Percentiles rank a stretch among this genome's conserved stretches.
phyloP scores from a whole-genome alignment of 306 rosid genomes.

The Quercus suber region DNA sequence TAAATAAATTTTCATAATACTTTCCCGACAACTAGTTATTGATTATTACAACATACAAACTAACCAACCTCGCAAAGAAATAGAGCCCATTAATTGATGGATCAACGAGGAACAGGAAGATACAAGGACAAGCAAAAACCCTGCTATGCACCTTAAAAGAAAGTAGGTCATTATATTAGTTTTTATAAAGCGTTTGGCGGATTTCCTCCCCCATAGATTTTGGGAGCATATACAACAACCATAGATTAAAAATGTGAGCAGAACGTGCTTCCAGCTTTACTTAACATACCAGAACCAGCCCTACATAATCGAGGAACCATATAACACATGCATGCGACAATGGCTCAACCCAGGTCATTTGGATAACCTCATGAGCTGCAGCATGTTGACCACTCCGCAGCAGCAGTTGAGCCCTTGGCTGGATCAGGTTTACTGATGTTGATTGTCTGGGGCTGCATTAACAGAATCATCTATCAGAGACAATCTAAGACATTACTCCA shows the following conservation, averaged over 20 bases:
- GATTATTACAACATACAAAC: no score
- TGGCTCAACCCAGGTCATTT: not conserved
- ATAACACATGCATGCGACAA: not conserved
- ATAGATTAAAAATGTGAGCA: not conserved
- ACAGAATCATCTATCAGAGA: not conserved
- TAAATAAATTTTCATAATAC: no score
- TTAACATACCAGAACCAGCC: not conserved
- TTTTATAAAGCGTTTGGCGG: not conserved
- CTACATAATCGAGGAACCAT: not conserved
- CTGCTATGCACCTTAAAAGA: not conserved
- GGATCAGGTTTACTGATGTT: conserved; percentile 20
- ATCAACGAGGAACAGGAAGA: no score
- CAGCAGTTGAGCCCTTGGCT: not conserved
- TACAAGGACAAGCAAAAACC: not conserved
- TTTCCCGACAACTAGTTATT: no score
- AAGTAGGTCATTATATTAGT: conserved; percentile 1
- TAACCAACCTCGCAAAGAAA: no score
- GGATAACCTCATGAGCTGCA: conserved; percentile 13
- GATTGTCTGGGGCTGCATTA: conserved; percentile 16
- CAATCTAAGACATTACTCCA: not conserved
- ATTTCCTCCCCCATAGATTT: conserved; percentile 3
- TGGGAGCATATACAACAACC: not conserved
- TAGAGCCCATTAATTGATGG: no score
- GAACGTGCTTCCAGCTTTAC: not conserved
- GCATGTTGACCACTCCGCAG: not conserved